A percentile compares a stretch with the other conserved stretches of the same genome.
phyloP scores from a whole-genome alignment of 2,329 filamentous ascomycete genomes.

The Apiospora arundinis region DNA sequence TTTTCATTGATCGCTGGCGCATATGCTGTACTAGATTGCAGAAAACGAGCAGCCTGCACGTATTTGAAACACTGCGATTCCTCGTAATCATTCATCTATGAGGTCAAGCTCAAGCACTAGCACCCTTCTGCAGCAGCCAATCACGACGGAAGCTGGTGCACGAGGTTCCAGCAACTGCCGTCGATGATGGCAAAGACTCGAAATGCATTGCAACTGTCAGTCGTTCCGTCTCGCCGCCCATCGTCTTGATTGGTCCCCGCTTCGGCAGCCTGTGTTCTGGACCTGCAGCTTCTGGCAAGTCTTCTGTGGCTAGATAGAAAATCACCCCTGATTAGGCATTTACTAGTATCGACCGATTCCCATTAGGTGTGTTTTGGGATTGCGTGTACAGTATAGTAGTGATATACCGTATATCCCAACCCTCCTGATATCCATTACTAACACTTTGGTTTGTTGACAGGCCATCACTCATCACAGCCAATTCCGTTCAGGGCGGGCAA shows the following conservation, averaged over 20 bases:
- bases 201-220: background rate
- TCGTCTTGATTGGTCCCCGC: background rate
- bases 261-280: background rate
- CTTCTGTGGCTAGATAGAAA: background rate
- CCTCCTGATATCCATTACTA: background rate
- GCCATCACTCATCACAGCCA: background rate
- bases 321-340: background rate
- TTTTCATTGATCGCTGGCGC: background rate
- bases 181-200: conserved; percentile 4
- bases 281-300: background rate
- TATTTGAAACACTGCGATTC: background rate
- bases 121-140: background rate
- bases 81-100: background rate
- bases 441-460: background rate
- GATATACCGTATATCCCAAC: background rate
- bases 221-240: background rate
- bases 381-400: background rate
- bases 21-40: conserved; percentile 1
- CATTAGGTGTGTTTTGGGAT: background rate
- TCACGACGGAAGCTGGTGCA: background rate
- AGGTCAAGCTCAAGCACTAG: conserved; percentile 3
- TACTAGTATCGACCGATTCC: background rate
- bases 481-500: background rate
- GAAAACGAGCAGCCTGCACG: background rate
- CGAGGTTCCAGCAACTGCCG: background rate